Percentiles rank a stretch among this genome's conserved stretches.
These are phyloP conservation scores for Phialophora macrospora DNA, from an alignment of 2,329 filamentous ascomycete species.

Conservation along the genomic window DNA sequence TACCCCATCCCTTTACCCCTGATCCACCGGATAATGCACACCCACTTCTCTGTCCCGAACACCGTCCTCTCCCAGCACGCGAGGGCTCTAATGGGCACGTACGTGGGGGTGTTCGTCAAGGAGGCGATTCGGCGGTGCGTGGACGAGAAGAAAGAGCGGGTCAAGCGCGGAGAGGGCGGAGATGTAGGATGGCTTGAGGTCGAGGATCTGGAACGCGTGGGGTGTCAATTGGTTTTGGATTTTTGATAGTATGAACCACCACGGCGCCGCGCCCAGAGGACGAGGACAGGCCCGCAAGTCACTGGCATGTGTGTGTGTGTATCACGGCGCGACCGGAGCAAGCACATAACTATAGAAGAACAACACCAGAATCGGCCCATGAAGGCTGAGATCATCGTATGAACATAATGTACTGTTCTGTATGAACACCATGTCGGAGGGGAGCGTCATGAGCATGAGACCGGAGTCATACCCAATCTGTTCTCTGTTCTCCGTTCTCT, in stretches of 20 bases:
- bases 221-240: slow-evolving; percentile 83
- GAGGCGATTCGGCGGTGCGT: slow-evolving; percentile 83
- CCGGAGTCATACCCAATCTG: too few species aligned
- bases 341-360: too few species aligned
- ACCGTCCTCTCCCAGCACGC: slow-evolving; percentile 79
- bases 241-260: too few species aligned
- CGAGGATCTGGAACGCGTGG: slow-evolving; percentile 86
- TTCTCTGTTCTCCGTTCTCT: too few species aligned
- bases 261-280: too few species aligned
- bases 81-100: slow-evolving; percentile 76
- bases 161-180: slow-evolving; percentile 23
- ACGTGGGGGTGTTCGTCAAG: slow-evolving; percentile 87
- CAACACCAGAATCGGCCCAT: too few species aligned
- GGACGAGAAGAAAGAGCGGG: slow-evolving; percentile 64
- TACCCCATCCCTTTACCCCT: slow-evolving; percentile 71
- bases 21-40: slow-evolving; percentile 75
- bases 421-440: too few species aligned
- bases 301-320: too few species aligned
- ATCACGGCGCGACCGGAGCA: background rate
- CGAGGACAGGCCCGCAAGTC: too few species aligned
- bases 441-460: too few species aligned
- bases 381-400: too few species aligned
- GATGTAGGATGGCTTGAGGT: slow-evolving; percentile 61
- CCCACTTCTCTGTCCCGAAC: slow-evolving; percentile 72
- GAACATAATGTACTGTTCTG: too few species aligned